Evolutionary conservation across 306 rosid genomes (phyloP).

Genomic region (Acacia crassicarpa): DNA sequence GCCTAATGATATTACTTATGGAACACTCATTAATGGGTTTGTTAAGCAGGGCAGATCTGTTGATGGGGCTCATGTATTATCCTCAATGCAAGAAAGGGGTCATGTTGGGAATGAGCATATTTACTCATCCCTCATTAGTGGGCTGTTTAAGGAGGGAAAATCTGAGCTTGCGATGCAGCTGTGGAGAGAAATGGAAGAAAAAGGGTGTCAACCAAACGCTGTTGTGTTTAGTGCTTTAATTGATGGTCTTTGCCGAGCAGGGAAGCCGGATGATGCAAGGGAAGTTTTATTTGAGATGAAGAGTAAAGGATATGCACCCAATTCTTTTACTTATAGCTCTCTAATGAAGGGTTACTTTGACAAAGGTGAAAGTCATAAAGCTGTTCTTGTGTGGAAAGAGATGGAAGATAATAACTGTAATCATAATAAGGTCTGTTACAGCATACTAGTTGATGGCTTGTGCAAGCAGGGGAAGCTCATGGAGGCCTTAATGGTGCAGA

Average conservation of each 20-base stretch:
- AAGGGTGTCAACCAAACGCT: slow-evolving; percentile 67
- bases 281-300: slow-evolving; percentile 64
- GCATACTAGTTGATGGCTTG: slow-evolving; percentile 75
- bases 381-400: slow-evolving; percentile 83
- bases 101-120: slow-evolving; percentile 60
- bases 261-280: slow-evolving; percentile 68
- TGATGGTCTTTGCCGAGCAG: slow-evolving; percentile 87
- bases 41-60: slow-evolving; percentile 74
- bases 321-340: slow-evolving; percentile 75
- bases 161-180: slow-evolving; percentile 58
- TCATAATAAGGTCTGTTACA: slow-evolving; percentile 66
- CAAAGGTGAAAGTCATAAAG: slow-evolving; percentile 58
- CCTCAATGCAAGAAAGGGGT: slow-evolving; percentile 79
- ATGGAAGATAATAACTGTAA: slow-evolving; percentile 44
- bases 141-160: slow-evolving; percentile 83
- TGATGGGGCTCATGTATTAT: slow-evolving; percentile 65
- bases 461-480: slow-evolving; percentile 70
- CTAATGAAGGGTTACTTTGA: slow-evolving; percentile 79
- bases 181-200: slow-evolving; percentile 76
- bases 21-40: slow-evolving; percentile 81
- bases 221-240: slow-evolving; percentile 72
- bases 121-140: slow-evolving; percentile 84
- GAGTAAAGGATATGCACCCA: slow-evolving; percentile 60
- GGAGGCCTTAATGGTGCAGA: slow-evolving; percentile 88
- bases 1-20: slow-evolving; percentile 88